A percentile compares a stretch with the other conserved stretches of the same genome.
Conservation (phyloP, 192 early-diverging fungal species). For the Backusella psychrophila region DNA sequence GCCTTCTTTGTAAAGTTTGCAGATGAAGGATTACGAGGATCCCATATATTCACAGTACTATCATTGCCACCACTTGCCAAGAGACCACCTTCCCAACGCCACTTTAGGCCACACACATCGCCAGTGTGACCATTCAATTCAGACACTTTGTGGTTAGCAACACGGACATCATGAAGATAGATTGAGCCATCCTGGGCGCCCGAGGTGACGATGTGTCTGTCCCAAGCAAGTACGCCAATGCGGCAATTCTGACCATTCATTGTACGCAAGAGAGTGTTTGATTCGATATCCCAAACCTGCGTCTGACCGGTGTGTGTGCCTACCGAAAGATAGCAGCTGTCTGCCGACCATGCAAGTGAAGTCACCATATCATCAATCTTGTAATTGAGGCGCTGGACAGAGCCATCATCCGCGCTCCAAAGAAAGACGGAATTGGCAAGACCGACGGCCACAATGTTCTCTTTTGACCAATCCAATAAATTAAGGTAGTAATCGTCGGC, state of each 20-base stretch:
- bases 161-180: conserved; percentile 94
- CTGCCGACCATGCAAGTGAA: conserved; percentile 74
- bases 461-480: conserved; percentile 85
- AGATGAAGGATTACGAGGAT: conserved; percentile 65
- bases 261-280: conserved; percentile 68
- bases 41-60: conserved; percentile 89
- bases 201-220: conserved; percentile 75
- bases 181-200: conserved; percentile 90
- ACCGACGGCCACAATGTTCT: conserved; percentile 84
- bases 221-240: conserved; percentile 87
- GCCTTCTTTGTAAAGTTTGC: conserved; percentile 60
- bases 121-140: conserved; percentile 70
- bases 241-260: conserved; percentile 81
- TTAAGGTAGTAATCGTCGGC: conserved; percentile 96
- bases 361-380: conserved; percentile 61
- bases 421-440: conserved; percentile 85
- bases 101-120: conserved; percentile 88
- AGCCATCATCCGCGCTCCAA: conserved; percentile 80
- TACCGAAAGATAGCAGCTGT: conserved; percentile 64
- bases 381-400: conserved; percentile 52
- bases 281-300: conserved; percentile 90
- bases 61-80: conserved; percentile 96
- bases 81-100: conserved; percentile 74
- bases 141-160: conserved; percentile 75
- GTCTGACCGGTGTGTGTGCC: conserved; percentile 79